Conservation (phyloP, 371 early-diverging fungal species). For the Syncephalastrum racemosum region DNA sequence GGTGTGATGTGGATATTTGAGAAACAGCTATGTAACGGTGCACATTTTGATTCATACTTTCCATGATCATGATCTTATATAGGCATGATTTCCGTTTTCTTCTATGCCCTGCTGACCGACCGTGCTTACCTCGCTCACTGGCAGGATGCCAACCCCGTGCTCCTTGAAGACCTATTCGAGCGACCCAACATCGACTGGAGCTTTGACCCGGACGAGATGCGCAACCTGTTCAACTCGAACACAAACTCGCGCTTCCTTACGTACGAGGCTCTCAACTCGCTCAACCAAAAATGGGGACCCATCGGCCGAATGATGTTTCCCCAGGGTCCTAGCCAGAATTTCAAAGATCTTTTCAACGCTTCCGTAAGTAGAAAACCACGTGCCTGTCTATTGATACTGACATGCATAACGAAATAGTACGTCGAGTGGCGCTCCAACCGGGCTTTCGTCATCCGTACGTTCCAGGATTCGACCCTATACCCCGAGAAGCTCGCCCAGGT, state of each 20-base stretch:
- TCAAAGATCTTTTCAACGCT: slow-evolving; percentile 42
- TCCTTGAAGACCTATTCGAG: slow-evolving; percentile 44
- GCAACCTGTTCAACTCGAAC: slow-evolving; percentile 19
- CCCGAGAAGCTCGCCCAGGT: slow-evolving; percentile 24
- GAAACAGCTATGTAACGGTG: too few relatives aligned
- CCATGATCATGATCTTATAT: background rate
- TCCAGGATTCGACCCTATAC: slow-evolving; percentile 31
- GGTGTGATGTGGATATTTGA: too few relatives aligned
- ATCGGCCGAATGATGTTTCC: slow-evolving; percentile 30
- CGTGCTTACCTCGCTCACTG: slow-evolving; percentile 42
- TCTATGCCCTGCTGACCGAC: slow-evolving; percentile 45
- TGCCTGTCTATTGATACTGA: background rate
- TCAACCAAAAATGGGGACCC: slow-evolving; percentile 35
- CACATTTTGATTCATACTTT: too few relatives aligned
- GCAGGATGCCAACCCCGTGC: slow-evolving; percentile 36
- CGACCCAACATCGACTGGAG: slow-evolving; percentile 46
- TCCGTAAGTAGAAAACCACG: slow-evolving; percentile 28
- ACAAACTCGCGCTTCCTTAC: too few relatives aligned
- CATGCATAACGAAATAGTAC: slow-evolving; percentile 21
- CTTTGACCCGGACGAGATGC: slow-evolving; percentile 40
- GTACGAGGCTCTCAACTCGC: slow-evolving; percentile 32
- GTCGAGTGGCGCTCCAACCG: slow-evolving; percentile 46
- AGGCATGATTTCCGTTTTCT: slow-evolving; percentile 55
- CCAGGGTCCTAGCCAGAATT: slow-evolving; percentile 42
- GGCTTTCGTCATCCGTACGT: slow-evolving; percentile 46